Base-by-base conservation (phyloP, 805 yeast species). In the Blastobotrys mokoenaii region DNA sequence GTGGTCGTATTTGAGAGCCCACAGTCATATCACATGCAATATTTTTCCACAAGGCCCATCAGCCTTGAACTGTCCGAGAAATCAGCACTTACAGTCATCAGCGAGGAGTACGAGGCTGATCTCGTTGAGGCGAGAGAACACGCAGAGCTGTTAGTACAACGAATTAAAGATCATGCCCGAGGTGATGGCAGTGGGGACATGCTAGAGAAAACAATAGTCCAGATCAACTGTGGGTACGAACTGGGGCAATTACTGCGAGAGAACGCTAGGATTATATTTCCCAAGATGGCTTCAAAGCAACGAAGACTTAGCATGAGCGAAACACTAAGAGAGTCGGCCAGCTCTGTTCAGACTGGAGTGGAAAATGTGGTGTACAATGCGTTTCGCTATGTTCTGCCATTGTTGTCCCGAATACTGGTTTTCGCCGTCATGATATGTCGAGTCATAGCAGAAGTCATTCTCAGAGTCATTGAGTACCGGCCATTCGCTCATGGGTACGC, bases 11-110 rank as follows among this genome's bases (percentile, higher is more conserved):
- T 77, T 58, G 73, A 74, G 20, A 82, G 93, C 1, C 97, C 97
- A 0, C 72, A 74, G 38, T 76, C 82, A 15, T 70, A 70, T 25
- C 73, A 76, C 47, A 71, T 89, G 70, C 95, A 88, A 52, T 86
- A 84, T 59, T 82, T 77, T 51, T 80, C 96, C 0, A 59, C 80
- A 2, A 66, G 71, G n/a, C 94, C 96, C 0, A 83, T 87, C 2
- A 65, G 77, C 2, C 70, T 88, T 8, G 82, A 80, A 12, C 59
- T 73, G 11, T 64, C 67, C 2, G 70, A 63, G 40, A 57, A 59
- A 44, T 39, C 51, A 14, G 53, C 46, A 25, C 44, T 43, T 41
- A 49, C 59, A 12, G 56, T 47, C 14, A 51, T 58, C 30, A 52
- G 51, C 12, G 56, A 58, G 12, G 52, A 48, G 17, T 59, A 58